Base-by-base conservation (phyloP, 148 eudicot genomes). In the Dysphania ambrosioides region DNA sequence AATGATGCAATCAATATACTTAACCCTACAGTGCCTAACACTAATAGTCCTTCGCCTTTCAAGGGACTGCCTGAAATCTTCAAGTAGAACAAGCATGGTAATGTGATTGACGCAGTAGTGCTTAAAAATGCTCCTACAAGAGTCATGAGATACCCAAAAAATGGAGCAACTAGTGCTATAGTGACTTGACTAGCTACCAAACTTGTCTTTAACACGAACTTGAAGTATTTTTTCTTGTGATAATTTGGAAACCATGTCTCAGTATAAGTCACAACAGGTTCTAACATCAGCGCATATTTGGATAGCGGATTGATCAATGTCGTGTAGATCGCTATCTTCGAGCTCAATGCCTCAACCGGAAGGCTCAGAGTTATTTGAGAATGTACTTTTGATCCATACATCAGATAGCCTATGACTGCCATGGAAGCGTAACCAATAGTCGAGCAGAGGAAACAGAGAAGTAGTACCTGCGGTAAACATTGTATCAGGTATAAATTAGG, bases 81-180 rank as follows among this genome's bases (percentile, higher is more conserved):
- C 82, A 86, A 70, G 76, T 88, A 88, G 34, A 86, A 88, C 66
- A 86, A 75, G 76, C 91, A 84, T 1, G 89, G 91, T 24, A 88
- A 23, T 24, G 71, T 80, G 32, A 84, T 64, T 4, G 87, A 86
- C 2, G 85, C 83, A 4, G 82, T 79, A 34, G 79, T 47, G 24
- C 87, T 86, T 58, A 82, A 30, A 71, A 86, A 81, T 2, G 89
- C 91, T 24, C 89, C 88, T 9, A 84, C 85, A 10, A 88, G 82
- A 0, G 91, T 84, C 87, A 86, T 84, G 0, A 86, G 78, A 27
- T 73, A 73, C 55, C 80, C 89, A 6, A 88, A 86, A 56, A 80
- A 86, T 8, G 91, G 91, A 59, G 86, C 66, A 3, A 75, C 31
- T 66, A 86, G 18, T 8, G 91, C 88, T 34, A 88, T 79, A 6